These are phyloP conservation scores for Sherardia arvensis DNA, from an alignment of 257 asterid genomes.

Conservation along the genomic window DNA sequence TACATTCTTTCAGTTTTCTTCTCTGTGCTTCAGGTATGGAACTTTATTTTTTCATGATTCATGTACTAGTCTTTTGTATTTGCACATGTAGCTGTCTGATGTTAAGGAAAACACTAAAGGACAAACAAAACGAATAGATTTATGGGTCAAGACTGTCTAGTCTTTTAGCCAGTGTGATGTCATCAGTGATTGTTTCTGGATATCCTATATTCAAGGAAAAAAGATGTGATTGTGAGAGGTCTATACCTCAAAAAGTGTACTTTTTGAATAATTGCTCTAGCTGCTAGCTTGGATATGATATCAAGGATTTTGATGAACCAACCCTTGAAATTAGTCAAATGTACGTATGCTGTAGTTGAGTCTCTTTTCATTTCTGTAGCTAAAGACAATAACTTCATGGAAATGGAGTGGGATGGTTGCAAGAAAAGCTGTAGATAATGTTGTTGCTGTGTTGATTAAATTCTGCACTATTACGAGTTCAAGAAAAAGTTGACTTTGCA, in stretches of 20 bases:
- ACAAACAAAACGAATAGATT: neutral
- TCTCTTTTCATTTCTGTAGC: neutral
- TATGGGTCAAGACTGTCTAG: neutral
- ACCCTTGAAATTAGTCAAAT: no score
- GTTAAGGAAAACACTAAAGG: neutral
- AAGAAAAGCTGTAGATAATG: neutral
- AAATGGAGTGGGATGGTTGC: neutral
- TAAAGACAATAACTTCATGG: neutral
- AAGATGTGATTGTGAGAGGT: no score
- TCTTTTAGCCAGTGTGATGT: neutral
- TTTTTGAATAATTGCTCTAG: no score
- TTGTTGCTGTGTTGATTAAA: neutral
- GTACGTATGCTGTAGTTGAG: neutral
- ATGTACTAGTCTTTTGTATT: neutral
- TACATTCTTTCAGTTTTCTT: conserved; percentile 68
- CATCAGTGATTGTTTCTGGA: neutral
- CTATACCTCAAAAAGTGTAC: no score
- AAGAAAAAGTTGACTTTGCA: no score
- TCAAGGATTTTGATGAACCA: neutral
- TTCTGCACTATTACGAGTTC: neutral
- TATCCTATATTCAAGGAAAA: no score
- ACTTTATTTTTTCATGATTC: neutral
- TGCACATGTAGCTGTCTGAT: neutral
- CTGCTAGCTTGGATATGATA: neutral
- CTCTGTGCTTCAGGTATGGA: conserved; percentile 65